Percentiles rank a stretch among this genome's conserved stretches.
phyloP scores from a whole-genome alignment of 1,284 basidiomycete genomes.

The Malassezia vespertilionis region DNA sequence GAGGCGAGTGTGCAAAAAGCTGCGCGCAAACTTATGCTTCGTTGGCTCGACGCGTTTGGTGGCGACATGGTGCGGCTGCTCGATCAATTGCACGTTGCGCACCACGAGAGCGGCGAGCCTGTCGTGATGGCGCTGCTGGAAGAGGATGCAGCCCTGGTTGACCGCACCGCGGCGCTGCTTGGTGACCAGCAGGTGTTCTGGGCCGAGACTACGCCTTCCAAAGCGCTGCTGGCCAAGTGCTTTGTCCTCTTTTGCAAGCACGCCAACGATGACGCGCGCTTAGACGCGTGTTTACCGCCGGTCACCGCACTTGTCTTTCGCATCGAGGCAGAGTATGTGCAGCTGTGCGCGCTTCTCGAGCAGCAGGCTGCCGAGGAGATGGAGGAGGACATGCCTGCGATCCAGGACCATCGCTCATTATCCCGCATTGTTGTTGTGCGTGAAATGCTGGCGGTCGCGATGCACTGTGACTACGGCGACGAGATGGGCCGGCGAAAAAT shows the following conservation, averaged over 20 bases:
- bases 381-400: constrained; percentile 17
- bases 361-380: constrained; percentile 25
- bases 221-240: constrained; percentile 69
- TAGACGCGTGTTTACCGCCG: constrained; percentile 71
- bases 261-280: constrained; percentile 55
- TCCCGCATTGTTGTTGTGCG: constrained; percentile 63
- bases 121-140: constrained; percentile 60
- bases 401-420: constrained; percentile 14
- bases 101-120: constrained; percentile 56
- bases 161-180: constrained; percentile 53
- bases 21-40: constrained; percentile 54
- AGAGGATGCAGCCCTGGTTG: constrained; percentile 55
- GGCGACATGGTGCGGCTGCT: constrained; percentile 53
- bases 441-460: constrained; percentile 68
- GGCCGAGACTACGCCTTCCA: constrained; percentile 65
- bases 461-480: constrained; percentile 81
- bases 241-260: constrained; percentile 71
- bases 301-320: constrained; percentile 79
- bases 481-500: constrained; percentile 88
- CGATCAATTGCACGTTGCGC: constrained; percentile 57
- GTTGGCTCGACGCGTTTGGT: constrained; percentile 36
- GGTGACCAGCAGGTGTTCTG: constrained; percentile 69
- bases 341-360: constrained; percentile 25
- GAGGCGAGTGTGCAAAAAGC: constrained; percentile 71
- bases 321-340: constrained; percentile 57